Evolutionary conservation across 1,284 basidiomycete species (phyloP).

Genomic region (Tilletiopsis washingtonensis): DNA sequence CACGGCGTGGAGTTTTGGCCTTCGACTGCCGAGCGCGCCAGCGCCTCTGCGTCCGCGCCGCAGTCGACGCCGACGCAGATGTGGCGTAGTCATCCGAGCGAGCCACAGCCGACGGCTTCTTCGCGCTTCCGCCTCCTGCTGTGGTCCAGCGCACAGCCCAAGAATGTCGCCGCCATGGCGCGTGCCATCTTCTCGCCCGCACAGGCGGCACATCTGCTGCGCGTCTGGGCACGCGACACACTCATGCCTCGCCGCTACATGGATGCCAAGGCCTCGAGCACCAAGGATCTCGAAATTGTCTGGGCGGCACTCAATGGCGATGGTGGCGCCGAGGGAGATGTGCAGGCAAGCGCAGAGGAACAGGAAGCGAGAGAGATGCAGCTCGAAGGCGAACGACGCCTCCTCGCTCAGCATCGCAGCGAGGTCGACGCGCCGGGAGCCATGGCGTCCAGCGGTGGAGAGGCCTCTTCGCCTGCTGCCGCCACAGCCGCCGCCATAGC

Average conservation of each 20-base stretch:
- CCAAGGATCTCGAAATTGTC: constrained; percentile 67
- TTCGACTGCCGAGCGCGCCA: too few relatives aligned
- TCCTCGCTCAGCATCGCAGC: constrained; percentile 19
- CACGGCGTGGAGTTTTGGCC: background rate
- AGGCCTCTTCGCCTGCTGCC: background rate
- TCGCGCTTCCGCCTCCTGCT: constrained; percentile 73
- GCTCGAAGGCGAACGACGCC: constrained; percentile 3
- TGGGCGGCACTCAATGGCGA: constrained; percentile 55
- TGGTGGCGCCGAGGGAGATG: too few relatives aligned
- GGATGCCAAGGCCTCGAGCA: constrained; percentile 24
- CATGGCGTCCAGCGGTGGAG: background rate
- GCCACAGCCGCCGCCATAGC: background rate
- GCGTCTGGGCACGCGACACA: constrained; percentile 71
- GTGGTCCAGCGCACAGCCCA: constrained; percentile 76
- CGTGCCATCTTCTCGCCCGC: constrained; percentile 26
- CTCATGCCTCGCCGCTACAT: constrained; percentile 49
- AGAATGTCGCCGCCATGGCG: constrained; percentile 59
- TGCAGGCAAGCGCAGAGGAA: too few relatives aligned
- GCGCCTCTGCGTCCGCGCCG: background rate
- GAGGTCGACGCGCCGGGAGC: background rate
- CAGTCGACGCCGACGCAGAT: background rate
- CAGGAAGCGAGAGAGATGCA: too few relatives aligned
- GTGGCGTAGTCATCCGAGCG: background rate
- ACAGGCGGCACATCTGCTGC: constrained; percentile 52
- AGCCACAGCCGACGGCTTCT: background rate